Conservation (phyloP, 1,284 basidiomycete genomes). For the Trametes sp. region DNA sequence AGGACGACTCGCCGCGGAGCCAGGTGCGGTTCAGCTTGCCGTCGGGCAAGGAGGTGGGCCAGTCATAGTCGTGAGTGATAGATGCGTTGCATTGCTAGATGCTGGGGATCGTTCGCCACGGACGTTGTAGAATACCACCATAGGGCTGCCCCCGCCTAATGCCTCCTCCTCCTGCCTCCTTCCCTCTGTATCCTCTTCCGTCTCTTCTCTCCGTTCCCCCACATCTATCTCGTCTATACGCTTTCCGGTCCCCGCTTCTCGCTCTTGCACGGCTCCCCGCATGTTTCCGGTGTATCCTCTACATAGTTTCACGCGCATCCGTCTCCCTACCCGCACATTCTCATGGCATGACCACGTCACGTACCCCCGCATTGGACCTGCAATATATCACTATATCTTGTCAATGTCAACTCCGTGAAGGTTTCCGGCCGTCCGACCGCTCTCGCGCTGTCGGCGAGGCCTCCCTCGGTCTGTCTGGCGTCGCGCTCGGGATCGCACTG, state of each 20-base stretch:
- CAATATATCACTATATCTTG: constrained; percentile 16
- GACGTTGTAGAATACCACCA: constrained; percentile 18
- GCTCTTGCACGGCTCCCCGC: constrained; percentile 1
- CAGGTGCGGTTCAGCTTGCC: constrained; percentile 40
- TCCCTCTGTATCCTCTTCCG: not conserved
- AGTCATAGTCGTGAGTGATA: not conserved
- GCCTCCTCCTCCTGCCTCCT: constrained; percentile 2
- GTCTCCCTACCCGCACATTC: not conserved
- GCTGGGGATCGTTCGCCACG: constrained; percentile 23
- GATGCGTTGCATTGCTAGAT: constrained; percentile 5
- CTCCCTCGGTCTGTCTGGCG: too few relatives aligned
- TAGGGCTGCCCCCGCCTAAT: constrained; percentile 11
- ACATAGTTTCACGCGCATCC: constrained; percentile 18
- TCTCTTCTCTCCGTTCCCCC: not conserved
- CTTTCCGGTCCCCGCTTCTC: not conserved
- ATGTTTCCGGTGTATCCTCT: constrained; percentile 20
- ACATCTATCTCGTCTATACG: not conserved
- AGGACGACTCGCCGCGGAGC: constrained; percentile 33
- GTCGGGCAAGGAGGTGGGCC: constrained; percentile 18
- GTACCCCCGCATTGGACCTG: not conserved
- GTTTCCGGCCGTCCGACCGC: too few relatives aligned
- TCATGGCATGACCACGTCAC: too few relatives aligned
- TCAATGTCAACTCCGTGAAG: too few relatives aligned
- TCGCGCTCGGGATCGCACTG: not conserved
- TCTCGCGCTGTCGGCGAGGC: not conserved